A percentile compares a stretch with the other conserved stretches of the same genome.
phyloP scores from a whole-genome alignment of 2,329 filamentous ascomycete genomes.

The Calonectria ilicicola region DNA sequence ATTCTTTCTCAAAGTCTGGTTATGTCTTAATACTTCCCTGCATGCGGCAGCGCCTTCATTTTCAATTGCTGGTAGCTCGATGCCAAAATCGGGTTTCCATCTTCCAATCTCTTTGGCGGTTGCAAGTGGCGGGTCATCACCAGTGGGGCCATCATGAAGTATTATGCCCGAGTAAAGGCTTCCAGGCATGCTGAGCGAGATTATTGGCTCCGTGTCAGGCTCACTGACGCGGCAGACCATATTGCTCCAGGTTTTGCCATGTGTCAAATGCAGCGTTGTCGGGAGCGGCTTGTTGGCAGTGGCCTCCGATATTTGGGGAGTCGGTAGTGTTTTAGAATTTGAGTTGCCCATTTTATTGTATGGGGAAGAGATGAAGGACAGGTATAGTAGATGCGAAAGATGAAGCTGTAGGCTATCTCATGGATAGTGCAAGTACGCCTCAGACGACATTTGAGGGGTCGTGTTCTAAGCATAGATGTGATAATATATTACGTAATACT shows the following conservation, averaged over 20 bases:
- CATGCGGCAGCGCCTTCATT: neutral
- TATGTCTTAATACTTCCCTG: slow-evolving; percentile 12
- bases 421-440: neutral
- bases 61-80: slow-evolving; percentile 17
- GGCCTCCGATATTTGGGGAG: slow-evolving; percentile 12
- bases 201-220: slow-evolving; percentile 12
- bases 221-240: slow-evolving; percentile 17
- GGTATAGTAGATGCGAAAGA: too few relatives aligned
- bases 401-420: neutral
- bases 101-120: neutral
- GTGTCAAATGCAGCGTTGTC: slow-evolving; percentile 18
- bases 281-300: slow-evolving; percentile 9
- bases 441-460: neutral
- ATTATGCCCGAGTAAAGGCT: slow-evolving; percentile 22
- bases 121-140: slow-evolving; percentile 4
- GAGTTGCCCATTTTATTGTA: slow-evolving; percentile 15
- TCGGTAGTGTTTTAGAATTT: neutral
- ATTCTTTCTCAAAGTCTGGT: neutral
- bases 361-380: neutral
- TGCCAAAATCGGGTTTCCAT: slow-evolving; percentile 4
- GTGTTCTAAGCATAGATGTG: neutral
- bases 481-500: neutral
- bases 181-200: neutral
- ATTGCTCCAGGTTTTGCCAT: slow-evolving; percentile 24
- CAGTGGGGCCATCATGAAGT: slow-evolving; percentile 10